Base-by-base conservation (phyloP, 139 green algal species). In the Tetradesmus obliquus region DNA sequence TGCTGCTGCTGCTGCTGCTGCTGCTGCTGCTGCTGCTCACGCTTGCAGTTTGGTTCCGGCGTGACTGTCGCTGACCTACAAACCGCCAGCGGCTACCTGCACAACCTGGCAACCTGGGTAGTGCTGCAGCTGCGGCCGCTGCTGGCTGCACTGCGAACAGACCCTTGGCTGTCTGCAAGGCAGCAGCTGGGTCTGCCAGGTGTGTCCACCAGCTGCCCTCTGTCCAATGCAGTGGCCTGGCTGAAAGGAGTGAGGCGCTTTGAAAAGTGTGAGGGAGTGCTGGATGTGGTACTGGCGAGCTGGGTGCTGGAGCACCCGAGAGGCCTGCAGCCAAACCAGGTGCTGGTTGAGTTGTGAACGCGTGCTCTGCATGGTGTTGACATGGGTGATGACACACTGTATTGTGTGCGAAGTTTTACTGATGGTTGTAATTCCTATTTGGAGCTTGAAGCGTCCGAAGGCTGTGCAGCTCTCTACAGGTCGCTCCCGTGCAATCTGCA, bases 211-310 rank as follows among this genome's bases (percentile, higher is more conserved):
- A 71, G 60, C 9, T 71, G 60, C 9, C 7, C 7, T 4, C 60
- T 71, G 60, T 2, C 60, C 15, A 71, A 71, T 19, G 9, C 60
- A 20, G 60, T 71, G 60, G 19, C 10, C 60, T 71, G 60, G 60
- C 60, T 71, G 60, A 19, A 71, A 71, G 60, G 60, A 71, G 60
- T 71, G 60, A 71, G 60, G 60, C 60, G 60, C 10, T 71, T 71
- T 71, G 60, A 86, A 86, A 55, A 86, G 81, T 86, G 81, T 69
- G 53, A 86, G 53, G 51, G 53, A 20, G 54, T 86, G 15, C 15
- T 32, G 12, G 55, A 32, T 71, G 60, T 71, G 60, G 60, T 71
- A 12, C 60, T 71, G 8, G 60, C 10, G 10, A 71, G 60, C 19
- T 71, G 60, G 60, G 60, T 71, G 9, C 60, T 71, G 60, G 2